Evolutionary conservation across 208 protist species (phyloP), one percentile per base, ranked within the genome.

Genomic region (Acanthamoeba divionensis): DNA sequence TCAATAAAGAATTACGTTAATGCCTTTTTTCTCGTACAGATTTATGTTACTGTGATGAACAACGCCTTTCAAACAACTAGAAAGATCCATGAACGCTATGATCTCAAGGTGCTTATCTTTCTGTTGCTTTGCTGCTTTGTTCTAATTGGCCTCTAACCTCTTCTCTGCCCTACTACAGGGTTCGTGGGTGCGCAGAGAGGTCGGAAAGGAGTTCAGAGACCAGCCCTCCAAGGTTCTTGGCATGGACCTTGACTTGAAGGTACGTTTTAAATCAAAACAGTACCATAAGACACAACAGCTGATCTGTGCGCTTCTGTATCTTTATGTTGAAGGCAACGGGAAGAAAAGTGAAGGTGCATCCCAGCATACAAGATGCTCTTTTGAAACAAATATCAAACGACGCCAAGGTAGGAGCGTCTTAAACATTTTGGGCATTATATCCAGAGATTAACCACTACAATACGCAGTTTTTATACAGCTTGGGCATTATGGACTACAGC

Each of bases 71-170:
- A 36, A 8, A 60, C 77, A 4, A 4, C 44, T 24, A 13, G 36
- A 21, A 86, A 86, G 52, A 86, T 86, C 26, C 77, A 86, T 24
- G 52, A 60, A 60, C 77, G 77, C 8, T 86, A 66, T 24, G 77
- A 86, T 24, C 77, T 86, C 77, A 86, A 86, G 77, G 77, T 60
- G n/a, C 52, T 6, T 33, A 50, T 13, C 13, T 41, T 31, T 3
- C 0, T 33, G 52, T 57, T n/a, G 18, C 52, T 13, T n/a, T 57
- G 15, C 52, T 18, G 15, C 52, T 18, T 18, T 18, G 15, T 13
- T 18, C 15, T 13, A 57, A 57, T n/a, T n/a, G 52, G 52, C 15
- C 52, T 18, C 13, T 57, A 57, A 57, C 52, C 52, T 57, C 18
- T 57, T 18, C 52, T 57, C 52, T 57, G n/a, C n/a, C n/a, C 52